Evolutionary conservation across 495 filamentous ascomycete genomes (phyloP).

Genomic region (Geoglossum glabrum): DNA sequence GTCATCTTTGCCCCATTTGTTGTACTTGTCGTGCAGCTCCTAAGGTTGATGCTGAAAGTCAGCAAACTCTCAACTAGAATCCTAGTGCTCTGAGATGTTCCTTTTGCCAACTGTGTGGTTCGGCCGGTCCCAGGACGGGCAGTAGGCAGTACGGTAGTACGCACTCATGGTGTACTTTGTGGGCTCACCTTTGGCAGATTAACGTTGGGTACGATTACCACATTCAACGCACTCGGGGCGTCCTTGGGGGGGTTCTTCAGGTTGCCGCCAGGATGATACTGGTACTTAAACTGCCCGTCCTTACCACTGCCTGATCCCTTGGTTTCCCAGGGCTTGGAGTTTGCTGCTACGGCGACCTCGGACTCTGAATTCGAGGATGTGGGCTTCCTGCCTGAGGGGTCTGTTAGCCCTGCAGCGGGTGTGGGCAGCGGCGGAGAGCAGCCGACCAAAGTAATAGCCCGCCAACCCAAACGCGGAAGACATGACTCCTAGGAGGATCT

Average conservation of each 20-base stretch:
- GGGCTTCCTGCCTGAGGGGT: slow-evolving; percentile 49
- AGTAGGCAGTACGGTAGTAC: not conserved
- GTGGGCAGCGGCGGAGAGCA: not conserved
- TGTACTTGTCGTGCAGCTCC: slow-evolving; percentile 84
- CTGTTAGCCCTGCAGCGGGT: not conserved
- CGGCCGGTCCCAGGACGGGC: not conserved
- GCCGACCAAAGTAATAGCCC: slow-evolving; percentile 62
- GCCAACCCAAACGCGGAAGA: slow-evolving; percentile 67
- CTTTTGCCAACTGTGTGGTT: not conserved
- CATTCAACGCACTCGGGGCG: slow-evolving; percentile 86
- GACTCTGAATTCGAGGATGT: slow-evolving; percentile 69
- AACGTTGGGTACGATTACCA: slow-evolving; percentile 80
- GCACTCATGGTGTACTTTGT: not conserved
- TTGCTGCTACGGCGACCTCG: slow-evolving; percentile 47
- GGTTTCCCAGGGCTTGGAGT: slow-evolving; percentile 75
- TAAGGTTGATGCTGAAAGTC: slow-evolving; percentile 17
- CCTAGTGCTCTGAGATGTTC: not conserved
- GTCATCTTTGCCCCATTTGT: slow-evolving; percentile 93
- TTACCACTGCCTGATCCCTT: slow-evolving; percentile 26
- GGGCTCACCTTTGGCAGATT: slow-evolving; percentile 64
- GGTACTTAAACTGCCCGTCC: slow-evolving; percentile 52
- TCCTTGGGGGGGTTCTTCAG: slow-evolving; percentile 53
- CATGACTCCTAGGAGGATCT: slow-evolving; percentile 90
- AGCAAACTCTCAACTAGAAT: not conserved
- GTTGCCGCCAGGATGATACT: slow-evolving; percentile 85